Evolutionary conservation across 1,139 yeast species (phyloP), one percentile per base, ranked within the genome.

Genomic region (Hansenula anomala): DNA sequence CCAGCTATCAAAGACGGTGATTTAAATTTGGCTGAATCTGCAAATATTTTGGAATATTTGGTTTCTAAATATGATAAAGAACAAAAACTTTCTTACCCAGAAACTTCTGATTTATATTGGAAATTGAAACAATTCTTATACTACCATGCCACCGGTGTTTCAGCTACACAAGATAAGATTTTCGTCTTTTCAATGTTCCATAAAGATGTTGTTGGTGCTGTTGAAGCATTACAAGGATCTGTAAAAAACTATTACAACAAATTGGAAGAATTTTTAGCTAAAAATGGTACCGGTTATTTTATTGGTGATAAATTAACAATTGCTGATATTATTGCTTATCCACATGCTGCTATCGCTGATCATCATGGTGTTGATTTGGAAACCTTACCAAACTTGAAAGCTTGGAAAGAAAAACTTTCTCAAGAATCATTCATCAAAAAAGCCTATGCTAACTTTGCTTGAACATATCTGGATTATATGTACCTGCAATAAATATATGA

Each of bases 231-330:
- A 17, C 20, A 30, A 14, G 4, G 7, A 3, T 15, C n/a, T 9
- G n/a, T 22, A 8, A 10, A 20, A 20, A 10, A 9, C 12, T 22
- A 30, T 5, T 30, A 30, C 12, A 22, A 13, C 10, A 8, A 7
- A 10, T 9, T 30, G 4, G 33, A 30, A 8, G 9, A 20, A 14
- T 10, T 10, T 8, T 30, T 30, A 17, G n/a, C 25, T 14, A 18
- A 14, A 14, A 30, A 30, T 22, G 33, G 33, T 30, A 30, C 33
- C 6, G 78, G 78, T 0, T 75, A 53, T 52, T 67, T 69, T 48
- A 72, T 69, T 8, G 74, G 74, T 2, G 56, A 65, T 43, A 59
- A 58, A 39, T 56, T 69, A 40, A 59, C 70, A 2, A 73, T 61
- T 1, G 75, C 75, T 1, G 75, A 70, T 49, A 15, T 37, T 5